phyloP scores from a whole-genome alignment of 1,284 basidiomycete species.

The Ceratobasidium theobromae region DNA sequence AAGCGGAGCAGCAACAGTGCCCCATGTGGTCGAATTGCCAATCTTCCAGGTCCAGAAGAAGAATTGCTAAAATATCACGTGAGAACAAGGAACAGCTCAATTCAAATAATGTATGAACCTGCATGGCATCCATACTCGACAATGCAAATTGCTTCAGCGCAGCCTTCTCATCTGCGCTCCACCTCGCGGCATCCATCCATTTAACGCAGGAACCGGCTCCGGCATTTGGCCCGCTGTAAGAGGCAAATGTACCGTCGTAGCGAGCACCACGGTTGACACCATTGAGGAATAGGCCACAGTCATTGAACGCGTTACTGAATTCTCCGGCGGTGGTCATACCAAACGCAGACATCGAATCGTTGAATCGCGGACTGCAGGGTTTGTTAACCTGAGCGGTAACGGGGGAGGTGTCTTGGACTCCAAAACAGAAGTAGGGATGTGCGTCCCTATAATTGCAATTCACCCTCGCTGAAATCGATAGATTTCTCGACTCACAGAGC shows the following conservation, averaged over 20 bases:
- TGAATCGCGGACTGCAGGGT: slow-evolving; percentile 48
- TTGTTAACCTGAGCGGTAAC: slow-evolving; percentile 25
- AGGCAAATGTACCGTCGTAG: slow-evolving; percentile 46
- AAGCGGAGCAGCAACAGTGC: slow-evolving; percentile 68
- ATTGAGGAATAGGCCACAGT: slow-evolving; percentile 67
- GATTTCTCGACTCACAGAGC: slow-evolving; percentile 50
- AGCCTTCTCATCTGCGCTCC: slow-evolving; percentile 59
- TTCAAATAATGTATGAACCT: slow-evolving; percentile 39
- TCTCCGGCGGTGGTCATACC: slow-evolving; percentile 73
- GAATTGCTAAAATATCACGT: slow-evolving; percentile 60
- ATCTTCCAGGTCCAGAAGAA: slow-evolving; percentile 98
- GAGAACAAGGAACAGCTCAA: not conserved
- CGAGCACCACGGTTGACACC: slow-evolving; percentile 50
- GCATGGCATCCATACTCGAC: slow-evolving; percentile 55
- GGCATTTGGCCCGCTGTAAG: slow-evolving; percentile 36
- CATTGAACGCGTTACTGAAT: slow-evolving; percentile 67
- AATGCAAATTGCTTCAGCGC: slow-evolving; percentile 66
- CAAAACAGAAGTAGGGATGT: slow-evolving; percentile 59
- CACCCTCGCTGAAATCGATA: not conserved
- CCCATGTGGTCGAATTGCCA: slow-evolving; percentile 56
- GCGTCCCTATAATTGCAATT: slow-evolving; percentile 52
- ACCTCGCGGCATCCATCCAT: slow-evolving; percentile 74
- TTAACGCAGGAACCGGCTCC: slow-evolving; percentile 56
- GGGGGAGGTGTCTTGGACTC: not conserved
- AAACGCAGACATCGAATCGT: slow-evolving; percentile 51